Evolutionary conservation across 208 protist genomes (phyloP).

Genomic region (Trypanosoma mega): DNA sequence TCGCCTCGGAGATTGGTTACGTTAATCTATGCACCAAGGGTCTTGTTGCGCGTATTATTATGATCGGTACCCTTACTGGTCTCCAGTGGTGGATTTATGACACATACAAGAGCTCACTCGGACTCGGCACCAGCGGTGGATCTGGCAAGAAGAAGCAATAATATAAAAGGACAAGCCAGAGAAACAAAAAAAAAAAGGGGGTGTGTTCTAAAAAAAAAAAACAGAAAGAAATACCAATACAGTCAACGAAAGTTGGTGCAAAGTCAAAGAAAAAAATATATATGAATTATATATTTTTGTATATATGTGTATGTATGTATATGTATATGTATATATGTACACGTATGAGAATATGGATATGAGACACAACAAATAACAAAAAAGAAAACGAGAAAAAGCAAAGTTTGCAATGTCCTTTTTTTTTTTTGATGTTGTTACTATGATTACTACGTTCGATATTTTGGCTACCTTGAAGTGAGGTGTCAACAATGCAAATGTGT

Average conservation of each 20-base stretch:
- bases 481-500: too few species aligned
- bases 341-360: too few species aligned
- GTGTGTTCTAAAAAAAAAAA: not conserved
- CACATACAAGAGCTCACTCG: slow-evolving; percentile 28
- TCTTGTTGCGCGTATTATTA: slow-evolving; percentile 93
- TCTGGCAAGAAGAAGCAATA: slow-evolving; percentile 17
- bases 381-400: not conserved
- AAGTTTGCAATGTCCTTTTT: slow-evolving; percentile 16
- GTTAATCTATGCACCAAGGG: slow-evolving; percentile 86
- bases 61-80: slow-evolving; percentile 97
- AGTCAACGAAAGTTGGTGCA: not conserved
- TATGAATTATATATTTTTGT: not conserved
- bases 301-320: not conserved
- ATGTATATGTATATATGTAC: not conserved
- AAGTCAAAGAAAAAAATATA: not conserved
- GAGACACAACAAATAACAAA: not conserved
- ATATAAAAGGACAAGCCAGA: slow-evolving; percentile 26
- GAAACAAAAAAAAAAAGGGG: not conserved
- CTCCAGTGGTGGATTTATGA: slow-evolving; percentile 97
- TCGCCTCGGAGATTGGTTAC: slow-evolving; percentile 86
- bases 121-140: slow-evolving; percentile 48
- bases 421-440: not conserved
- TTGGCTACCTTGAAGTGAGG: not conserved
- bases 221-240: too few species aligned
- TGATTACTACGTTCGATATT: not conserved